Percentiles rank a stretch among this genome's conserved stretches.
phyloP scores from a whole-genome alignment of 2,329 filamentous ascomycete species.

The Trichoderma sp. region DNA sequence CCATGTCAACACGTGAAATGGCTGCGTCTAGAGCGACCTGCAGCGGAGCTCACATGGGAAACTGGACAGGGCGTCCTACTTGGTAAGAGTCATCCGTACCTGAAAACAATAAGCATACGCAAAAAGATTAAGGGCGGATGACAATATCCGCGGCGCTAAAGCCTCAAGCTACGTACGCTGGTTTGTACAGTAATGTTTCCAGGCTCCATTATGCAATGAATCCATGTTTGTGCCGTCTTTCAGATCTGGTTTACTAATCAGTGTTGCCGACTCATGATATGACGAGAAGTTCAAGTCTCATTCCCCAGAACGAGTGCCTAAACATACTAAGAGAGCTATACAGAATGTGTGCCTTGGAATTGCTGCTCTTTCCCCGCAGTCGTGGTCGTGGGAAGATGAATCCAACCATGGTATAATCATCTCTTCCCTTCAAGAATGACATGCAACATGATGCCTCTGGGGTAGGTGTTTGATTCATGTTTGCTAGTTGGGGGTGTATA shows the following conservation, averaged over 20 bases:
- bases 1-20: conserved; percentile 1
- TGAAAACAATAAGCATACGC: neutral
- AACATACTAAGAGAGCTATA: no score
- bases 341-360: no score
- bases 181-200: neutral
- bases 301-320: no score
- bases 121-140: neutral
- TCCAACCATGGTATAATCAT: neutral
- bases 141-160: neutral
- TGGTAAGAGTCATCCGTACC: neutral
- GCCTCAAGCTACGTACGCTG: neutral
- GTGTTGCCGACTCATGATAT: neutral
- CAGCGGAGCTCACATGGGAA: neutral
- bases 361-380: neutral
- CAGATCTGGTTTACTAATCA: neutral
- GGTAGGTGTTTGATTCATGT: neutral
- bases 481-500: neutral
- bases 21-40: neutral
- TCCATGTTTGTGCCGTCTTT: neutral
- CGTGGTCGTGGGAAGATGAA: neutral
- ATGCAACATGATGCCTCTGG: neutral
- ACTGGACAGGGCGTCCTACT: neutral
- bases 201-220: neutral
- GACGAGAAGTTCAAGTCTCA: no score
- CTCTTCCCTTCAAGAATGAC: neutral